Evolutionary conservation across 2,329 filamentous ascomycete species (phyloP).

Genomic region (Venturia carpophila): DNA sequence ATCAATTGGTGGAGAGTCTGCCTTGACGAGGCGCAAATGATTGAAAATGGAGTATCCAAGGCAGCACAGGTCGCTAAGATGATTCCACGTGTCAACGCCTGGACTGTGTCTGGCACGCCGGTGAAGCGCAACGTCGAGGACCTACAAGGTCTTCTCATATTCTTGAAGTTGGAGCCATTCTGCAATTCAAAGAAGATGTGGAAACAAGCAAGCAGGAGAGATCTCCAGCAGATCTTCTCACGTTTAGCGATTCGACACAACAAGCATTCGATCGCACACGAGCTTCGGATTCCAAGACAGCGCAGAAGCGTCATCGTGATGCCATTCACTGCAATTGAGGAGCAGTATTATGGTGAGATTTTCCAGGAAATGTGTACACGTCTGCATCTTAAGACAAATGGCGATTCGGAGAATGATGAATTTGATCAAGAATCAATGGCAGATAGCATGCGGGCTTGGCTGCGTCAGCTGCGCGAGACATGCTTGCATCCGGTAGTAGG

Average conservation of each 20-base stretch:
- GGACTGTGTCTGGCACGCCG: constrained; percentile 89
- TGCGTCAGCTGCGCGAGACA: constrained; percentile 70
- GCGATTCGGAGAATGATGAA: constrained; percentile 51
- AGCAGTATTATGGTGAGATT: constrained; percentile 75
- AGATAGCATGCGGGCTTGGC: constrained; percentile 70
- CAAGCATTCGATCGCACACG: constrained; percentile 70
- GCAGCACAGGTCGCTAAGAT: constrained; percentile 72
- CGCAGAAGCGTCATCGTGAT: constrained; percentile 81
- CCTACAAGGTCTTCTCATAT: constrained; percentile 70
- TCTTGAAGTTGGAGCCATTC: constrained; percentile 72
- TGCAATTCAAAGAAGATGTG: constrained; percentile 57
- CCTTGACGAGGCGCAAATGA: constrained; percentile 76
- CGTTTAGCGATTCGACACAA: constrained; percentile 74
- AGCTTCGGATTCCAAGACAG: constrained; percentile 72
- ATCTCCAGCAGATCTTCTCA: constrained; percentile 63
- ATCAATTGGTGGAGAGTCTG: constrained; percentile 83
- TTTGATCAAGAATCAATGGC: constrained; percentile 55
- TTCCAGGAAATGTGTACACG: constrained; percentile 68
- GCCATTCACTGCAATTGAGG: constrained; percentile 82
- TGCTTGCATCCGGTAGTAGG: constrained; percentile 82
- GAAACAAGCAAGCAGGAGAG: constrained; percentile 57
- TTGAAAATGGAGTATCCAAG: constrained; percentile 79
- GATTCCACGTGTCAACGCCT: constrained; percentile 78
- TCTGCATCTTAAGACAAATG: constrained; percentile 57
- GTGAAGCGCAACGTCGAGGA: constrained; percentile 73